Conservation (phyloP, 169 alveolate genomes). For the Plasmodium cynomolgi region DNA sequence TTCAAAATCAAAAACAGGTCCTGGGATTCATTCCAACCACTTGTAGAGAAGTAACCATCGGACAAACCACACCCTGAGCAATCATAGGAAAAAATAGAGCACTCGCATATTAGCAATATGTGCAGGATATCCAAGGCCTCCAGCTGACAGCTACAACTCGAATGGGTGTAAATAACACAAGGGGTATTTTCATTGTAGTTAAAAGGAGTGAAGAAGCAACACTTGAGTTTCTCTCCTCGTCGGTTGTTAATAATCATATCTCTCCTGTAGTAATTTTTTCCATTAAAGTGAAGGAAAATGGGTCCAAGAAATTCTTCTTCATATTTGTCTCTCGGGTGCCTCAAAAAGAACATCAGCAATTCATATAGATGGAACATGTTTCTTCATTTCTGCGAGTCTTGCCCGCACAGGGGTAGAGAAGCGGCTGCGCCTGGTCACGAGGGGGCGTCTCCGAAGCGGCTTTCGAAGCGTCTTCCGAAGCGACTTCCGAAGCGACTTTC, state of each 20-base stretch:
- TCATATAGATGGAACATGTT: constrained; percentile 72
- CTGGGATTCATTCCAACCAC: constrained; percentile 73
- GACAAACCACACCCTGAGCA: constrained; percentile 75
- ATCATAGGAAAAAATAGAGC: constrained; percentile 70
- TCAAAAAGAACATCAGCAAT: constrained; percentile 67
- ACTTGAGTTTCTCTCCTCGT: constrained; percentile 69
- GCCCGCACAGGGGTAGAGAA: background rate
- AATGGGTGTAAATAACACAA: constrained; percentile 74
- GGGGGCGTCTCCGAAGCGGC: too few species aligned
- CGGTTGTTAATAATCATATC: constrained; percentile 57
- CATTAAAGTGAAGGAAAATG: constrained; percentile 55
- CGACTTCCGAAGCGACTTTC: too few species aligned
- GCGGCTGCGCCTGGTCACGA: background rate
- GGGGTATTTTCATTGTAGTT: constrained; percentile 72
- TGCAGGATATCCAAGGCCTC: constrained; percentile 63
- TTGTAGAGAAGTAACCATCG: constrained; percentile 60
- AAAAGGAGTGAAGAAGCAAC: constrained; percentile 61
- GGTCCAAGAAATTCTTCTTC: constrained; percentile 73
- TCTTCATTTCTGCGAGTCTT: background rate
- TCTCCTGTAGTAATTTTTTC: constrained; percentile 61
- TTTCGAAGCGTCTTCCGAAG: too few species aligned
- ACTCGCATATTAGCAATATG: constrained; percentile 45
- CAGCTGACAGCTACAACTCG: constrained; percentile 62
- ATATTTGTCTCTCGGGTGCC: constrained; percentile 72
- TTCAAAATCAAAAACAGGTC: constrained; percentile 45